A percentile compares a stretch with the other conserved stretches of the same genome.
Evolutionary conservation across 768 basidiomycete species (phyloP).

Genomic region (Lentinula aciculospora): DNA sequence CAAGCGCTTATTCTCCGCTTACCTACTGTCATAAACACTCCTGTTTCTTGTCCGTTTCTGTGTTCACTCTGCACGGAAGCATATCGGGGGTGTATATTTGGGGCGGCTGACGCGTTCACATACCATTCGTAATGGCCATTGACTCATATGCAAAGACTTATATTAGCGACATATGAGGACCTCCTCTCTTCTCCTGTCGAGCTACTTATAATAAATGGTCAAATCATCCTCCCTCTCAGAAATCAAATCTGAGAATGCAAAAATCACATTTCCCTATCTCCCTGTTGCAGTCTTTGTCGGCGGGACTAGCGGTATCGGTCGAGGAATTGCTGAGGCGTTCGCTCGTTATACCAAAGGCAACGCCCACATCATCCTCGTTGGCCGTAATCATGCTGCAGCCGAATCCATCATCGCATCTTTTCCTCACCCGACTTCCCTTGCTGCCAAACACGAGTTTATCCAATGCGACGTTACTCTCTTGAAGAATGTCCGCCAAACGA

Average conservation of each 20-base stretch:
- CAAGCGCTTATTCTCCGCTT: too few relatives aligned
- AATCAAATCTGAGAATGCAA: slow-evolving; percentile 13
- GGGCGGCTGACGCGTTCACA: too few relatives aligned
- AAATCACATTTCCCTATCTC: not conserved
- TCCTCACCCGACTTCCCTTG: slow-evolving; percentile 15
- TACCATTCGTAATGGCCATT: too few relatives aligned
- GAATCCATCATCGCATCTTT: slow-evolving; percentile 15
- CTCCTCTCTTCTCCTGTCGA: too few relatives aligned
- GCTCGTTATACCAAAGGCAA: slow-evolving; percentile 26
- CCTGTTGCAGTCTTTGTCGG: slow-evolving; percentile 12
- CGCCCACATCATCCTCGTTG: slow-evolving; percentile 27
- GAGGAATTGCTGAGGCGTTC: slow-evolving; percentile 24
- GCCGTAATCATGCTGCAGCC: slow-evolving; percentile 25
- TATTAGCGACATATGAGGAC: too few relatives aligned
- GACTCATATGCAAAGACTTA: too few relatives aligned
- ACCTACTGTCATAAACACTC: too few relatives aligned
- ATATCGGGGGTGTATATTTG: too few relatives aligned
- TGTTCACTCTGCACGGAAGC: too few relatives aligned
- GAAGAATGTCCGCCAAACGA: slow-evolving; percentile 20
- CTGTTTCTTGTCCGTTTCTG: too few relatives aligned
- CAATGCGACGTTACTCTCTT: slow-evolving; percentile 25
- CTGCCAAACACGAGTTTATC: slow-evolving; percentile 24
- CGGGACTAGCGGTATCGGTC: slow-evolving; percentile 17
- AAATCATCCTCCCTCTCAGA: slow-evolving; percentile 2
- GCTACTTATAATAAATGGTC: too few relatives aligned